phyloP scores from a whole-genome alignment of 352 stramenopile species.

The Phytophthora sojae region DNA sequence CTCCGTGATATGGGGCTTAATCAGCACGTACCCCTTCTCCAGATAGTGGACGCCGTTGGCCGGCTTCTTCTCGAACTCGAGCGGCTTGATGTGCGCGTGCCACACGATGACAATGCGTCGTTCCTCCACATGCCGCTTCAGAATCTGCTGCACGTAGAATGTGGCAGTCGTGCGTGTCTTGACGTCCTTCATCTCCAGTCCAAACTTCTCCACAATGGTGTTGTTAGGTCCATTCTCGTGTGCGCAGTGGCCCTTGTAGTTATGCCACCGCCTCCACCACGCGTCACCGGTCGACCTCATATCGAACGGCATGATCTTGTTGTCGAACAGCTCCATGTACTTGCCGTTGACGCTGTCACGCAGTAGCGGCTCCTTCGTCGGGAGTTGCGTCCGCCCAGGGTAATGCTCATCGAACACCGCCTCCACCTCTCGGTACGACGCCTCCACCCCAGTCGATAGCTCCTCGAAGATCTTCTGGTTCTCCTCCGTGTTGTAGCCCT shows the following conservation, averaged over 20 bases:
- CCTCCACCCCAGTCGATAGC: constrained; percentile 34
- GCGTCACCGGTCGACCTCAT: constrained; percentile 39
- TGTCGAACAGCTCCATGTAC: constrained; percentile 55
- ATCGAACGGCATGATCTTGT: constrained; percentile 51
- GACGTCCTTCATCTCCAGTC: constrained; percentile 56
- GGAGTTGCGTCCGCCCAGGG: constrained; percentile 22
- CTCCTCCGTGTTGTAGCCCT: constrained; percentile 14
- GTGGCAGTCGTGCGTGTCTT: constrained; percentile 55
- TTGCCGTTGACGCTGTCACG: constrained; percentile 48
- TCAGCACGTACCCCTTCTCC: constrained; percentile 68
- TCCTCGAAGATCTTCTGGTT: constrained; percentile 39
- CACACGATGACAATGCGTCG: constrained; percentile 68
- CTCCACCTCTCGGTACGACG: constrained; percentile 41
- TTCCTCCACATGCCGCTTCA: constrained; percentile 58
- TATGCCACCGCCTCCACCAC: constrained; percentile 46
- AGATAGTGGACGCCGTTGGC: constrained; percentile 44
- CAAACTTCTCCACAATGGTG: constrained; percentile 64
- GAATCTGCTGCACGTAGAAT: constrained; percentile 65
- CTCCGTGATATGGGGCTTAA: constrained; percentile 41
- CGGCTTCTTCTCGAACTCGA: constrained; percentile 57
- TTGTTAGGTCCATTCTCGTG: constrained; percentile 46
- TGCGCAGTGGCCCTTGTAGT: constrained; percentile 37
- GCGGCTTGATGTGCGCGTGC: constrained; percentile 58
- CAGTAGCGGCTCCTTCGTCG: constrained; percentile 37
- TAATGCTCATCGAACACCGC: constrained; percentile 35